Evolutionary conservation across 805 yeast species (phyloP).

Genomic region (Clavispora vitiphila): DNA sequence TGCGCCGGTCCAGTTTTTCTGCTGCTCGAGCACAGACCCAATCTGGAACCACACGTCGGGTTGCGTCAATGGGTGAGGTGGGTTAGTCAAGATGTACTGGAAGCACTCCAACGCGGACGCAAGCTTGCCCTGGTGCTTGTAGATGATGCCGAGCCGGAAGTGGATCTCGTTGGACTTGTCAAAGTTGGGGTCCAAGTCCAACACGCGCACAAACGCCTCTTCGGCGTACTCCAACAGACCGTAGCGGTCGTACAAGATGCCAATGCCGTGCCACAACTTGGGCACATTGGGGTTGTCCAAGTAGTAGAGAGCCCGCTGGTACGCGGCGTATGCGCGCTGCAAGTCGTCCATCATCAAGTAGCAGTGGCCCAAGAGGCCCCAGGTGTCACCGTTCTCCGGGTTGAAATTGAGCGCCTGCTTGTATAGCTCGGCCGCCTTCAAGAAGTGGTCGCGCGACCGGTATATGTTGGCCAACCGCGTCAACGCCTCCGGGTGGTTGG

Average conservation of each 20-base stretch:
- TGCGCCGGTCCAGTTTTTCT: constrained; percentile 86
- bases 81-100: constrained; percentile 82
- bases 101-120: constrained; percentile 90
- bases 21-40: constrained; percentile 92
- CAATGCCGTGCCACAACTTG: constrained; percentile 97
- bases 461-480: constrained; percentile 84
- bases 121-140: constrained; percentile 88
- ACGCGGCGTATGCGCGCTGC: constrained; percentile 92
- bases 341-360: constrained; percentile 94
- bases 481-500: constrained; percentile 79
- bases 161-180: constrained; percentile 96
- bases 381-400: constrained; percentile 90
- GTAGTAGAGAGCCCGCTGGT: constrained; percentile 91
- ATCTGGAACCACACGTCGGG: constrained; percentile 99
- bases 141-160: constrained; percentile 92
- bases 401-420: constrained; percentile 77
- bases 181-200: constrained; percentile 92
- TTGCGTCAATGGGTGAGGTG: constrained; percentile 93
- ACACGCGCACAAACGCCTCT: constrained; percentile 94
- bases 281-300: constrained; percentile 92
- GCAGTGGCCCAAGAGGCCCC: constrained; percentile 97
- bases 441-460: constrained; percentile 83
- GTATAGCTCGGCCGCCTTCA: constrained; percentile 91
- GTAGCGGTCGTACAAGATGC: constrained; percentile 91
- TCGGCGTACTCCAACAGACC: constrained; percentile 97